phyloP scores from a whole-genome alignment of 2,329 filamentous ascomycete species.

The Talaromyces sp. region DNA sequence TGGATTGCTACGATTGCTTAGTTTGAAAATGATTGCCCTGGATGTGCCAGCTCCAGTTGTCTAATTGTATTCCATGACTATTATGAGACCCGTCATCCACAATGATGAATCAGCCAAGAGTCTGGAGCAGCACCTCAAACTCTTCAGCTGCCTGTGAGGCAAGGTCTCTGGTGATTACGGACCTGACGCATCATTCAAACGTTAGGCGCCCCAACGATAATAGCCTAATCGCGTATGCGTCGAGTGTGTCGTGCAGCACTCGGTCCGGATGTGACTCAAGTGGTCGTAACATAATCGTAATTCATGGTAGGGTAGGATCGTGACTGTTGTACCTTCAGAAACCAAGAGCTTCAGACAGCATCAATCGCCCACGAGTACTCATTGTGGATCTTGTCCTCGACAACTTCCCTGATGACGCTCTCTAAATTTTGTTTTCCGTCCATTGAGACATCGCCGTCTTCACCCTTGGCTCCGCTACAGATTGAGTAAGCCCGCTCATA shows the following conservation, averaged over 20 bases:
- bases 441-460: constrained; percentile 41
- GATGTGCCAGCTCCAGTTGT: background rate
- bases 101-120: background rate
- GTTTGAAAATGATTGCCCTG: background rate
- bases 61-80: background rate
- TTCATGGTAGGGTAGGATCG: background rate
- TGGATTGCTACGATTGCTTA: background rate
- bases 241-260: background rate
- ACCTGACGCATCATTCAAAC: background rate
- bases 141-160: background rate
- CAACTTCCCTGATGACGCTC: constrained; percentile 57
- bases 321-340: background rate
- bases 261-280: background rate
- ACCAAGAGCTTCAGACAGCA: constrained; percentile 23
- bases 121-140: background rate
- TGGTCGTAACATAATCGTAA: background rate
- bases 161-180: background rate
- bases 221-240: background rate
- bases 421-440: constrained; percentile 49
- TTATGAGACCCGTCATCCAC: background rate
- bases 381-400: constrained; percentile 52
- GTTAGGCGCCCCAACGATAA: background rate
- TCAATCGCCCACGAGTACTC: constrained; percentile 37
- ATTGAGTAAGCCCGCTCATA: constrained; percentile 60
- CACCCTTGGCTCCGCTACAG: constrained; percentile 52